phyloP scores from a whole-genome alignment of 176 grass and related monocot species.

The Oryza coarctata region DNA sequence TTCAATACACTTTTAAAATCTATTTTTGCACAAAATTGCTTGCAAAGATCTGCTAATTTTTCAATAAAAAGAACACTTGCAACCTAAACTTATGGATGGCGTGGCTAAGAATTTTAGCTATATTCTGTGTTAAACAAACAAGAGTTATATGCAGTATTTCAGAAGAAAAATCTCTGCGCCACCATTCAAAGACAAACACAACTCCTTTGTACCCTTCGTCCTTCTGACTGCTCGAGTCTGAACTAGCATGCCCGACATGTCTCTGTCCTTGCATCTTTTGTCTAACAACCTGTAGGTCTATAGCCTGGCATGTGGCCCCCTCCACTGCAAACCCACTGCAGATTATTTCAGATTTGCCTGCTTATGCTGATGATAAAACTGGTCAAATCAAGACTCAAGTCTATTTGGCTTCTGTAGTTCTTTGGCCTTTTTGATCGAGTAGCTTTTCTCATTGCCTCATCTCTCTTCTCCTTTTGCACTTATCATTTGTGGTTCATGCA shows the following conservation, averaged over 20 bases:
- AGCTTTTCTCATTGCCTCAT: not conserved
- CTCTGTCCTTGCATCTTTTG: not conserved
- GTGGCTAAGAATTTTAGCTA: too few species aligned
- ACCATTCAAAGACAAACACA: not conserved
- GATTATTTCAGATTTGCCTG: not conserved
- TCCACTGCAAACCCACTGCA: not conserved
- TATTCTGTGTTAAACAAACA: not conserved
- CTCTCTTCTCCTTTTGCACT: not conserved
- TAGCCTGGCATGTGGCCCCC: not conserved
- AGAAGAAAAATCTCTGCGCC: not conserved
- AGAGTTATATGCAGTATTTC: not conserved
- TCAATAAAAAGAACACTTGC: too few species aligned
- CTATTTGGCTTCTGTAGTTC: not conserved
- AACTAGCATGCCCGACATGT: not conserved
- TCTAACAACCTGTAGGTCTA: not conserved
- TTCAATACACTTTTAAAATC: not conserved
- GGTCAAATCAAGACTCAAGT: not conserved
- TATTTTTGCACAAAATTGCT: too few species aligned
- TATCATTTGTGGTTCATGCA: not conserved
- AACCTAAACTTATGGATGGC: too few species aligned
- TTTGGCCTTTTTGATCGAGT: not conserved
- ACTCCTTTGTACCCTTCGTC: not conserved
- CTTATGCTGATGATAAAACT: not conserved
- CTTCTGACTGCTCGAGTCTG: not conserved
- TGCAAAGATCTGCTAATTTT: not conserved